Percentiles rank a stretch among this genome's conserved stretches.
These are phyloP conservation scores for Fusarium coicis DNA, from an alignment of 2,329 filamentous ascomycete species.

Conservation along the genomic window DNA sequence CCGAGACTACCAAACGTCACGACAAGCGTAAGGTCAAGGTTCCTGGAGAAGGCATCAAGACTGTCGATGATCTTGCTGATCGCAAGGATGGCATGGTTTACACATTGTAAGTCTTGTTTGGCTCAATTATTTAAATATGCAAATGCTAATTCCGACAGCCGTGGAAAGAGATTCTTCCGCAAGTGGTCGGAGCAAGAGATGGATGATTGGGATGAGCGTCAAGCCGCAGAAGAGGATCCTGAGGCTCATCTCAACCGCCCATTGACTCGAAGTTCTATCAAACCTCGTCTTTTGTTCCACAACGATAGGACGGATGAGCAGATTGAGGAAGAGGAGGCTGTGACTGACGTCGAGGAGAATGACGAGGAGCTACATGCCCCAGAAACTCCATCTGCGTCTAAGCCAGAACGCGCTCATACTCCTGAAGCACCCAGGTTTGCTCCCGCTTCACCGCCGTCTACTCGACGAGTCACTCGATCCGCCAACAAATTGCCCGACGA, in stretches of 20 bases:
- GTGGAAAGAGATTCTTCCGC: constrained; percentile 82
- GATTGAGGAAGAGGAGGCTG: constrained; percentile 68
- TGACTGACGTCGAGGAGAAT: constrained; percentile 66
- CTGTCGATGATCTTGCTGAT: constrained; percentile 70
- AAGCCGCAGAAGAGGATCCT: constrained; percentile 51
- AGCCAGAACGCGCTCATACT: constrained; percentile 51
- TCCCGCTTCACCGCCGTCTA: constrained; percentile 71
- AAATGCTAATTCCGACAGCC: constrained; percentile 60
- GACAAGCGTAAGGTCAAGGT: constrained; percentile 67
- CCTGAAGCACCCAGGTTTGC: constrained; percentile 66
- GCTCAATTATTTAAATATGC: neutral
- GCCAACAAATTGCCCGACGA: constrained; percentile 60
- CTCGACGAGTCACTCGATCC: constrained; percentile 68
- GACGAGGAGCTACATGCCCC: constrained; percentile 43
- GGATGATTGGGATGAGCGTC: constrained; percentile 47
- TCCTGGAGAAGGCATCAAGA: constrained; percentile 66
- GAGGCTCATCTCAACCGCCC: constrained; percentile 53
- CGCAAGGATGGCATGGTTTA: constrained; percentile 80
- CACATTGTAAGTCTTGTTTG: constrained; percentile 73
- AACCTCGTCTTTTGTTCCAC: constrained; percentile 78
- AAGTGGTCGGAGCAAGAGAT: constrained; percentile 65
- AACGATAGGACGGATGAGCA: constrained; percentile 57
- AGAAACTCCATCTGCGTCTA: constrained; percentile 53
- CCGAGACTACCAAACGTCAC: constrained; percentile 58
- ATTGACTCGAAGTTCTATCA: constrained; percentile 74